Percentiles rank a stretch among this genome's conserved stretches.
These are phyloP conservation scores for Botrytis medusae DNA, from an alignment of 2,329 filamentous ascomycete species.

Conservation along the genomic window DNA sequence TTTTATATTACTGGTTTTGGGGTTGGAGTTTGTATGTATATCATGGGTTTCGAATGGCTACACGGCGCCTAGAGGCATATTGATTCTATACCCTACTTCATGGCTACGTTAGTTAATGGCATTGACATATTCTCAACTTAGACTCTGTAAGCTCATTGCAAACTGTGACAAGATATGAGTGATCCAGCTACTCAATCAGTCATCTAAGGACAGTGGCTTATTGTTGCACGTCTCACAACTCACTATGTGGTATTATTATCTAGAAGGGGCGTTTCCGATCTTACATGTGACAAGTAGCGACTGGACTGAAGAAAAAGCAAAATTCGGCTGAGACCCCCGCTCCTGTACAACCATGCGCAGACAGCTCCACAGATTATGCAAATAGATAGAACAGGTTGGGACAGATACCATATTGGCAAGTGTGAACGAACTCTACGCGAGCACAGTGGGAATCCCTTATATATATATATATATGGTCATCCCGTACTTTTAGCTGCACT, in stretches of 20 bases:
- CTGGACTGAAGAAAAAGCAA: background rate
- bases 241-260: background rate
- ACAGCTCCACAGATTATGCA: background rate
- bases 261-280: background rate
- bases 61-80: constrained; percentile 19
- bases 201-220: background rate
- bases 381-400: background rate
- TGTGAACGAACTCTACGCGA: background rate
- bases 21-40: constrained; percentile 16
- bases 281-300: background rate
- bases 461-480: background rate
- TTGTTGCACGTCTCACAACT: background rate
- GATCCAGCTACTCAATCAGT: background rate
- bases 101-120: constrained; percentile 22
- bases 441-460: background rate
- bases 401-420: background rate
- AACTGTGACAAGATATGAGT: background rate
- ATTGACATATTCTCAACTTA: background rate
- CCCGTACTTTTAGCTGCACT: background rate
- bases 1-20: constrained; percentile 9
- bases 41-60: constrained; percentile 22
- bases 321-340: background rate
- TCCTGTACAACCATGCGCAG: background rate
- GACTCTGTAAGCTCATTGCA: background rate
- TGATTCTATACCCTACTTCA: constrained; percentile 23